Percentiles rank a stretch among this genome's conserved stretches.
Conservation (phyloP, 2,329 filamentous ascomycete genomes). For the Penicillium sp. region DNA sequence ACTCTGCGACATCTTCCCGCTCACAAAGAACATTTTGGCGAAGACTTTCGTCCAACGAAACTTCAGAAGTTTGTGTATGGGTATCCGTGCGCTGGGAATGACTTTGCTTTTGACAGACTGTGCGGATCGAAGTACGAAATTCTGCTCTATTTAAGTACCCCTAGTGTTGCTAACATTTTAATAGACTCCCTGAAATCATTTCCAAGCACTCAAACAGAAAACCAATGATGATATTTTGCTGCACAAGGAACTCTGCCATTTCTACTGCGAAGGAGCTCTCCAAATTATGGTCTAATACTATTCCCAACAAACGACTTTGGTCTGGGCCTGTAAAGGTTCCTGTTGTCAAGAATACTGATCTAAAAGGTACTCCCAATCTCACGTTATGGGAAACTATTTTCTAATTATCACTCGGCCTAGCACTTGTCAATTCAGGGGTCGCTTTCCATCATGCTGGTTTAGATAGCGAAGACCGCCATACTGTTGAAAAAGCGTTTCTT, state of each 20-base stretch:
- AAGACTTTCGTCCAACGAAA: constrained; percentile 75
- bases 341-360: constrained; percentile 54
- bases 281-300: constrained; percentile 58
- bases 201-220: constrained; percentile 64
- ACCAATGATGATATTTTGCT: constrained; percentile 80
- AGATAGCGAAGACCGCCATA: constrained; percentile 57
- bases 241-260: constrained; percentile 67
- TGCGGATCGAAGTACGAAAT: constrained; percentile 56
- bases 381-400: constrained; percentile 9
- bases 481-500: constrained; percentile 66
- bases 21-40: constrained; percentile 65
- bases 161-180: constrained; percentile 1
- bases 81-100: constrained; percentile 61
- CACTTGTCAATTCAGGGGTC: constrained; percentile 57
- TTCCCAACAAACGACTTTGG: constrained; percentile 59
- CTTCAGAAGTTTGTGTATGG: constrained; percentile 74
- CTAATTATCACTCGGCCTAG: constrained; percentile 22
- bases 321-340: constrained; percentile 51
- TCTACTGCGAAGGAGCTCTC: constrained; percentile 65
- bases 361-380: constrained; percentile 48
- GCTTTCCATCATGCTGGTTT: constrained; percentile 82
- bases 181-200: constrained; percentile 63
- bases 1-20: constrained; percentile 61
- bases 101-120: constrained; percentile 71
- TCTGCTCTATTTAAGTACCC: not conserved